Evolutionary conservation across 2,329 filamentous ascomycete genomes (phyloP).

Genomic region (Phaeophleospora eucalypticola): DNA sequence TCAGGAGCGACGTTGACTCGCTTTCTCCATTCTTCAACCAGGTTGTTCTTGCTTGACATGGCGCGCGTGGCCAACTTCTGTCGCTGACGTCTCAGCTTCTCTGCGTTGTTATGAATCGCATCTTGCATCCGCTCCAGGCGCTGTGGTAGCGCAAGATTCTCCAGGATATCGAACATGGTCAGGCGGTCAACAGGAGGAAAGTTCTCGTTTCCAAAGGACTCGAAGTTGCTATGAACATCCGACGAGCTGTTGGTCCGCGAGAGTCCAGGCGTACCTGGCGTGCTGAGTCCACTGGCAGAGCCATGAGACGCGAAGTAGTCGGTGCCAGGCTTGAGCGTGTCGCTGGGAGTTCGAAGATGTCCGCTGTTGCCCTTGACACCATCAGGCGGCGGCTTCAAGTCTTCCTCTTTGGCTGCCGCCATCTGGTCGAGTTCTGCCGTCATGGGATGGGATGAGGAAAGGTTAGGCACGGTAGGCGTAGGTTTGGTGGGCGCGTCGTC

Average conservation of each 20-base stretch:
- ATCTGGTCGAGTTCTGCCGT: slow-evolving; percentile 26
- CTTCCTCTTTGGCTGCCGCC: slow-evolving; percentile 29
- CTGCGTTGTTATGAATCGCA: slow-evolving; percentile 74
- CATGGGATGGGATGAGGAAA: slow-evolving; percentile 21
- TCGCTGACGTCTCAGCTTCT: slow-evolving; percentile 77
- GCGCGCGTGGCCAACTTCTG: slow-evolving; percentile 74
- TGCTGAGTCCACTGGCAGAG: slow-evolving; percentile 33
- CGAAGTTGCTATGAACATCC: slow-evolving; percentile 70
- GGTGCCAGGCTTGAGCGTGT: slow-evolving; percentile 17
- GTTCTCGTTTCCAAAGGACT: slow-evolving; percentile 75
- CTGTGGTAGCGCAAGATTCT: slow-evolving; percentile 85
- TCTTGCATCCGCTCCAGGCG: slow-evolving; percentile 87
- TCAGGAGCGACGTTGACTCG: slow-evolving; percentile 74
- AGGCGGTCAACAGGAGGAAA: slow-evolving; percentile 86
- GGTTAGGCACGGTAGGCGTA: slow-evolving; percentile 4
- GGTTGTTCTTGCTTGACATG: slow-evolving; percentile 75
- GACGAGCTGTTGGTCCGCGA: slow-evolving; percentile 79
- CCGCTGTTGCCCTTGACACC: slow-evolving; percentile 3
- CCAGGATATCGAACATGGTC: slow-evolving; percentile 86
- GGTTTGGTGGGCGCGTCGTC: slow-evolving; percentile 11
- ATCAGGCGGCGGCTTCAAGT: slow-evolving; percentile 17
- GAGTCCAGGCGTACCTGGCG: slow-evolving; percentile 45
- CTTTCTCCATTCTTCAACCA: slow-evolving; percentile 89
- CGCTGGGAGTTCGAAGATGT: slow-evolving; percentile 14
- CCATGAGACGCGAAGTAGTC: slow-evolving; percentile 38